These are phyloP conservation scores for Protostelium mycophagum DNA, from an alignment of 78 protist species.

Conservation along the genomic window DNA sequence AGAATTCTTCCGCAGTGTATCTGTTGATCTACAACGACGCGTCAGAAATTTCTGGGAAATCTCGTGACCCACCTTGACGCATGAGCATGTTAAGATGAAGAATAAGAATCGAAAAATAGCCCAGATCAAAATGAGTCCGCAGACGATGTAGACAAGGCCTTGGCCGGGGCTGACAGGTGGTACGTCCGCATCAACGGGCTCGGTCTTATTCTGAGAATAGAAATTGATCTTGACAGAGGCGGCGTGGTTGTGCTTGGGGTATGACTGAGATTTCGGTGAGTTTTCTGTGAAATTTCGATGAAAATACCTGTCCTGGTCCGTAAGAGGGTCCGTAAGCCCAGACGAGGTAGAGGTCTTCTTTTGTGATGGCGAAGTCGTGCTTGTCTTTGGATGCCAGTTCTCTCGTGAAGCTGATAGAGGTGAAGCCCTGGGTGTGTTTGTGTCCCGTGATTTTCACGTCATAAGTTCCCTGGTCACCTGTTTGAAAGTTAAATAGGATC, in stretches of 20 bases:
- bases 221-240: neutral
- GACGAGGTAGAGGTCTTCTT: neutral
- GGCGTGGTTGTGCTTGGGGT: neutral
- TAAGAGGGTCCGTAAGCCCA: neutral
- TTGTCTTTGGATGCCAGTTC: neutral
- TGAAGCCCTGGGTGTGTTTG: too few relatives aligned
- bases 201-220: neutral
- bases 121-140: neutral
- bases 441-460: too few relatives aligned
- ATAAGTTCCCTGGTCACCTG: too few relatives aligned
- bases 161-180: neutral
- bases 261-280: too few relatives aligned
- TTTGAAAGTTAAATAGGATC: too few relatives aligned
- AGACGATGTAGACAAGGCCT: neutral
- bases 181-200: neutral
- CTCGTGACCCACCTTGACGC: too few relatives aligned
- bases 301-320: neutral
- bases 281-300: neutral
- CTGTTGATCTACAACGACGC: too few relatives aligned
- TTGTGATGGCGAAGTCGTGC: neutral
- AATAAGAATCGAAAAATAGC: neutral
- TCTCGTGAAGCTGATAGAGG: neutral
- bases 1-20: too few relatives aligned
- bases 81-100: neutral
- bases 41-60: too few relatives aligned